Evolutionary conservation across 495 filamentous ascomycete genomes (phyloP), one percentile per base, ranked within the genome.

Genomic region (Aspergillus nanangensis): DNA sequence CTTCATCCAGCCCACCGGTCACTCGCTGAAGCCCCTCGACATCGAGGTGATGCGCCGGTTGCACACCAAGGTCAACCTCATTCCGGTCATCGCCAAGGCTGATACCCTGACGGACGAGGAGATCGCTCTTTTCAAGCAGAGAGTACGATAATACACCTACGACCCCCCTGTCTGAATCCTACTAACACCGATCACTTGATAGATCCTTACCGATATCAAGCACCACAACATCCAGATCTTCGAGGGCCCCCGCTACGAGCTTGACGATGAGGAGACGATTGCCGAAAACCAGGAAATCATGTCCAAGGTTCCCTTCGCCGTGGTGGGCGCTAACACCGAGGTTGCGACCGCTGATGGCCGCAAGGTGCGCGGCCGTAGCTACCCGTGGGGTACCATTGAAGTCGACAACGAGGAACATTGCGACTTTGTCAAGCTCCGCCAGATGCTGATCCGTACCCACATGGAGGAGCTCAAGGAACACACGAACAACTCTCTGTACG

Each of bases 381-480:
- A 98, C 74, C 94, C 94, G 17, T 98, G 93, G 93, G 93, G 93
- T 76, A 80, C 93, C 54, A 97, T 97, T 54, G 93, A 98, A 72
- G 93, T 98, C 51, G 93, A 98, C 72, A 98, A 98, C 67, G 94
- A 97, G 78, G 93, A 98, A 66, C 93, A 98, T 76, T 98, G 93
- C 69, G 93, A 98, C 71, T 98, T 98, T 52, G 94, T 97, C 71
- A 98, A 98, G 81, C 81, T 98, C 41, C 90, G 93, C 60, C 93
- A 98, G 69, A 98, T 98, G 93, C 82, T 98, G 57, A 97, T 98
- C 72, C 88, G 93, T 70, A 98, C 93, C 47, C 93, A 98, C 80
- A 98, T 98, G 93, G 93, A 98, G 63, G 93, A 98, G 76, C 88
- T 98, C 72, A 98, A 98, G 83, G 93, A 98, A 77, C 89, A 97